These are phyloP conservation scores for Pezicula carpinea DNA, from an alignment of 2,329 filamentous ascomycete genomes.

Conservation along the genomic window DNA sequence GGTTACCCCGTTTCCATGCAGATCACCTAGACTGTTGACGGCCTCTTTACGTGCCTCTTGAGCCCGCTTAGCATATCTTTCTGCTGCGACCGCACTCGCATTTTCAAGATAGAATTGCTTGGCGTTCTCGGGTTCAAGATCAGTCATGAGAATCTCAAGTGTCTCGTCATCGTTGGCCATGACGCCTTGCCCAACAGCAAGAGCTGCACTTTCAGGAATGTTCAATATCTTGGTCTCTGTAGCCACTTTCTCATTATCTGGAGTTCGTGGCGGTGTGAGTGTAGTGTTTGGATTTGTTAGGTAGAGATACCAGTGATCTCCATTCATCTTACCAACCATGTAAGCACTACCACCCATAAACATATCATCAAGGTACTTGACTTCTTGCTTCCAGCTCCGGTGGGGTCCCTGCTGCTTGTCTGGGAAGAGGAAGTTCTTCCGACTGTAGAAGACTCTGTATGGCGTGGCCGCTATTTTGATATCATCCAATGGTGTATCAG, in stretches of 20 bases:
- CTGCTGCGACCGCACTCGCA: constrained; percentile 86
- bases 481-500: constrained; percentile 60
- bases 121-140: constrained; percentile 62
- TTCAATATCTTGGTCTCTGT: constrained; percentile 29
- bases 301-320: constrained; percentile 98
- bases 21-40: constrained; percentile 53
- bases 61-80: constrained; percentile 66
- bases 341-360: constrained; percentile 93
- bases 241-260: constrained; percentile 44
- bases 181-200: constrained; percentile 13
- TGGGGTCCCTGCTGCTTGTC: constrained; percentile 92
- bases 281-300: constrained; percentile 80
- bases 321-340: constrained; percentile 99
- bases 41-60: constrained; percentile 58
- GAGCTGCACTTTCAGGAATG: constrained; percentile 30
- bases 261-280: constrained; percentile 79
- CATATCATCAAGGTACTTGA: constrained; percentile 85
- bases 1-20: constrained; percentile 44
- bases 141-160: constrained; percentile 68
- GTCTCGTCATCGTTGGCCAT: constrained; percentile 63
- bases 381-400: constrained; percentile 95
- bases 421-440: constrained; percentile 97
- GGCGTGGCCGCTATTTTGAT: constrained; percentile 76
- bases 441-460: constrained; percentile 96
- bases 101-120: constrained; percentile 72